Percentiles rank a stretch among this genome's conserved stretches.
These are phyloP conservation scores for Tuber indicum DNA, from an alignment of 495 filamentous ascomycete species.

Conservation along the genomic window DNA sequence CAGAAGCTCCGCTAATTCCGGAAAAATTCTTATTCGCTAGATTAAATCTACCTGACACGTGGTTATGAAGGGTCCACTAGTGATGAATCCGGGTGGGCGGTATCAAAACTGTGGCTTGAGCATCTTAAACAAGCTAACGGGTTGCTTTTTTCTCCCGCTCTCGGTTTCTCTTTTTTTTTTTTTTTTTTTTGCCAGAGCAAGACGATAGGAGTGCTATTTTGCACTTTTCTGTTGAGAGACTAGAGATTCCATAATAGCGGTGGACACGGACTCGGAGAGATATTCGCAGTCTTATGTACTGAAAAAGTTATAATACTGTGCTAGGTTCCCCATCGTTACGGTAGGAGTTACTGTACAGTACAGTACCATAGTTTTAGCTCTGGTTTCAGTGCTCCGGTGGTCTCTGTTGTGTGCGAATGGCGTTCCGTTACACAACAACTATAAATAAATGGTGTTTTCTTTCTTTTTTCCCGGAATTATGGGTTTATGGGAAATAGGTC, in stretches of 20 bases:
- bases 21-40: not conserved
- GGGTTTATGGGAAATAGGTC: not conserved
- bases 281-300: not conserved
- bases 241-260: not conserved
- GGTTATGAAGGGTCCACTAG: not conserved
- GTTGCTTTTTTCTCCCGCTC: not conserved
- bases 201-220: not conserved
- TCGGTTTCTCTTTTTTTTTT: not conserved
- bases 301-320: not conserved
- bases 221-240: not conserved
- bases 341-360: not conserved
- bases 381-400: not conserved
- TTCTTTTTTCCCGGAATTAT: not conserved
- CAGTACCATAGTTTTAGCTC: not conserved
- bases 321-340: not conserved
- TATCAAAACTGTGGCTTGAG: constrained; percentile 2
- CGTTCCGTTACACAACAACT: not conserved
- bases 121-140: not conserved
- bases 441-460: not conserved
- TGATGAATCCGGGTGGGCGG: not conserved
- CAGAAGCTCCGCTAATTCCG: not conserved
- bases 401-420: not conserved
- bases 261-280: not conserved
- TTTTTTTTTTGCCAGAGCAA: not conserved
- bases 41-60: not conserved